A percentile compares a stretch with the other conserved stretches of the same genome.
Conservation (phyloP, 1,284 basidiomycete genomes). For the Trametes versicolor region DNA sequence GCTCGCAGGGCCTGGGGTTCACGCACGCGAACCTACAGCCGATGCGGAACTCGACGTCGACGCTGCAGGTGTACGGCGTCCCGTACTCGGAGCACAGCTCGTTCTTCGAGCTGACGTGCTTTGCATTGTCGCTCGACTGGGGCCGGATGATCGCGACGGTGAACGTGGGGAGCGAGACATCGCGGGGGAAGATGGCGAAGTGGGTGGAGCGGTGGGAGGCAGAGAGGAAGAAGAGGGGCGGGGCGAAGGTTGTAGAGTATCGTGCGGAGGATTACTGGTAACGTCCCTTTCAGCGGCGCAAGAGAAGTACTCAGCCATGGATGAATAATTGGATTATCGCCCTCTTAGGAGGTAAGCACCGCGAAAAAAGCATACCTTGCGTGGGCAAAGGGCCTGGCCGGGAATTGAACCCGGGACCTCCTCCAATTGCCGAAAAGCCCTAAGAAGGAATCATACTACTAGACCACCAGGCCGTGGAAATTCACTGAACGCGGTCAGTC, state of each 20-base stretch:
- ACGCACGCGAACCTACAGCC: conserved; percentile 74
- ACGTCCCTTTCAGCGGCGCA: neutral
- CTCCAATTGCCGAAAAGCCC: conserved; percentile 56
- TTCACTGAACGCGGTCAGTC: too few relatives aligned
- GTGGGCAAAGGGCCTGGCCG: conserved; percentile 76
- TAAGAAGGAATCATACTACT: conserved; percentile 75
- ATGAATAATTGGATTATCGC: neutral
- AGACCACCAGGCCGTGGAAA: conserved; percentile 68
- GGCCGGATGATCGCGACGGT: conserved; percentile 94
- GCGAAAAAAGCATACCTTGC: neutral
- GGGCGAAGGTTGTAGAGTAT: conserved; percentile 65
- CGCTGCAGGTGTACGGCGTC: conserved; percentile 85
- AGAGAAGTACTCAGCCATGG: neutral
- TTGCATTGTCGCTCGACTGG: conserved; percentile 88
- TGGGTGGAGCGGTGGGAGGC: conserved; percentile 91
- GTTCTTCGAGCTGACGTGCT: conserved; percentile 94
- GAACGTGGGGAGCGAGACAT: conserved; percentile 86
- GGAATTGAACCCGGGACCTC: conserved; percentile 90
- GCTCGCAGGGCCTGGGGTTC: conserved; percentile 73
- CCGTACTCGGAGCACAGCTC: conserved; percentile 98
- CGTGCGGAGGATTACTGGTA: conserved; percentile 77
- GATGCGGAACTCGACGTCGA: conserved; percentile 75
- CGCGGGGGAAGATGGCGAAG: conserved; percentile 83
- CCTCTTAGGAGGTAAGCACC: neutral
- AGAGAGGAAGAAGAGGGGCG: conserved; percentile 73